Base-by-base conservation (phyloP, 371 early-diverging fungal species). In the Furculomyces boomerangus region DNA sequence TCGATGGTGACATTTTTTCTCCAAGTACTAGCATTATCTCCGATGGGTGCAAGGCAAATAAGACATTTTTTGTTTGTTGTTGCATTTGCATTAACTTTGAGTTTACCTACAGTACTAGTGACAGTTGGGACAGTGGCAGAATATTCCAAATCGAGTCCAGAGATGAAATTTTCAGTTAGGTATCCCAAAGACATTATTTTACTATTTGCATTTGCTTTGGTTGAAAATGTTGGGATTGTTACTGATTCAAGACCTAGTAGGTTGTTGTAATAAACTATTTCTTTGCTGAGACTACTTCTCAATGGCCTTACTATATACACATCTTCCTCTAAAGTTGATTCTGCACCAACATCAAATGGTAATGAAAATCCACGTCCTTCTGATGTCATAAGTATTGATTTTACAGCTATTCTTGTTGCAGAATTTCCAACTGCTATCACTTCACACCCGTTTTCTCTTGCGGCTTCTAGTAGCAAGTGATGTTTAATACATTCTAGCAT, bases 41-140 rank as follows among this genome's bases (percentile, higher is more conserved):
- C 29, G 14, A 35, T 20, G 37, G 22, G 31, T 18, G 37, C 29
- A 35, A 14, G 29, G 37, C n/a, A 30, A 3, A 51, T 2, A 13
- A 51, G 30, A 8, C 30, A 20, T 14, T 7, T 51, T 30, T 5
- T 18, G 3, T 35, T 35, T 22, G 37, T 35, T 22, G 27, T 7
- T 8, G 20, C n/a, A 7, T 45, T 27, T 20, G 5, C 37, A 26
- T 32, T 54, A 10, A 59, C 55, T 57, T 68, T 64, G n/a, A 91
- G 62, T 59, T 90, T 91, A 26, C 74, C 74, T 24, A 82, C 84
- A 0, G 93, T 93, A 35, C 89, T 73, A 29, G 80, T 77, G 2
- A 93, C 81, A 0, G 92, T 91, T 39, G 81, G 77, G 10, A 83
- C 86, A 0, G 91, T 91, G 2, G 90, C 84, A 0, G 89, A 81